Conservation (phyloP, 2,329 filamentous ascomycete genomes). For the Seiridium cupressi region DNA sequence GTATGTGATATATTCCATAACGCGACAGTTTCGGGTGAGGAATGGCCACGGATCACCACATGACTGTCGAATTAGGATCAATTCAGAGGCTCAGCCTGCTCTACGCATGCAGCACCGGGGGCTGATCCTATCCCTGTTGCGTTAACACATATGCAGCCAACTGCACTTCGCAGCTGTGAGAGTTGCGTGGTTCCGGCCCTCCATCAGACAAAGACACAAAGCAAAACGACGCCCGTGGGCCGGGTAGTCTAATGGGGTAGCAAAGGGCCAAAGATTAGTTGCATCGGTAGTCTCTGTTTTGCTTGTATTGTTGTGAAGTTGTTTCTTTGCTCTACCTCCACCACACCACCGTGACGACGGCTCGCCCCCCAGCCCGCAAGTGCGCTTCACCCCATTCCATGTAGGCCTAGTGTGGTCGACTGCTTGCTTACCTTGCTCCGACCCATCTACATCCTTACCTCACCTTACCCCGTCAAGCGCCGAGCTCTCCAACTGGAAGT, state of each 20-base stretch:
- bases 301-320: no score
- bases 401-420: no score
- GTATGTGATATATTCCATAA: background rate
- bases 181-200: slow-evolving; percentile 2
- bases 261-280: no score
- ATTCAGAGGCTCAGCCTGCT: background rate
- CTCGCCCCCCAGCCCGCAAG: background rate
- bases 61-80: background rate
- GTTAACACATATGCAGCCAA: slow-evolving; percentile 6
- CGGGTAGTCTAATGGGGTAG: background rate
- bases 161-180: slow-evolving; percentile 3
- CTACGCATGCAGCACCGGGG: background rate
- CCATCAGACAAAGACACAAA: slow-evolving; percentile 1
- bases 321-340: no score
- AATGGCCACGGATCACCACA: background rate
- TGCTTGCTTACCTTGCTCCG: background rate
- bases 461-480: background rate
- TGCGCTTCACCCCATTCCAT: background rate
- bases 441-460: background rate
- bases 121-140: slow-evolving; percentile 7
- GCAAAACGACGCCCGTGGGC: background rate
- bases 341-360: no score
- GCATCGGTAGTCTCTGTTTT: no score
- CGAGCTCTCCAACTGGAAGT: slow-evolving; percentile 1
- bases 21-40: background rate